Evolutionary conservation across 306 rosid species (phyloP).

Genomic region (Biancaea sappan): DNA sequence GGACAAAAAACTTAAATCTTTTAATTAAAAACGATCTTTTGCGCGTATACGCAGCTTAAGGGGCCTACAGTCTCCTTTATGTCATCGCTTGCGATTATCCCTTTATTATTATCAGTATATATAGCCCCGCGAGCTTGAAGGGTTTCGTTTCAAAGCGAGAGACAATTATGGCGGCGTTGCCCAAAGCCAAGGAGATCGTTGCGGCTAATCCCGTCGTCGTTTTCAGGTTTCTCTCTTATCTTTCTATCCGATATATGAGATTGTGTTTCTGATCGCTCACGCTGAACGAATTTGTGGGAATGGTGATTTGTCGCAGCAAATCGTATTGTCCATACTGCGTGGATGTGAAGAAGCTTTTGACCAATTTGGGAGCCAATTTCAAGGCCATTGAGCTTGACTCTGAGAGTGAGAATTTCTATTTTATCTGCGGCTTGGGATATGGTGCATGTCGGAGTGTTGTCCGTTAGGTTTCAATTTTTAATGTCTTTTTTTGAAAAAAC

Average conservation of each 20-base stretch:
- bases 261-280: not conserved
- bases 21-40: too few species aligned
- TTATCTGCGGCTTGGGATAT: too few species aligned
- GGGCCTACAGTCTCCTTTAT: too few species aligned
- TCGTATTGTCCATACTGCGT: slow-evolving; percentile 66
- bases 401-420: slow-evolving; percentile 49
- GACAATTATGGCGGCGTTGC: slow-evolving; percentile 74
- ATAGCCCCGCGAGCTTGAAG: not conserved
- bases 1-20: too few species aligned
- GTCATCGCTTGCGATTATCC: too few species aligned
- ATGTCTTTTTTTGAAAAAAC: too few species aligned
- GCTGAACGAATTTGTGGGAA: not conserved
- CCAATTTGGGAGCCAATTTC: slow-evolving; percentile 46
- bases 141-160: not conserved
- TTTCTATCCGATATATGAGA: too few species aligned
- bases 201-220: slow-evolving; percentile 70
- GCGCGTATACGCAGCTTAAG: too few species aligned
- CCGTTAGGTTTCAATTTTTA: too few species aligned
- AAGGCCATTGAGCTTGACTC: slow-evolving; percentile 65
- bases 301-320: slow-evolving; percentile 53
- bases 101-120: too few species aligned
- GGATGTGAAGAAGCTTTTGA: slow-evolving; percentile 58
- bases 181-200: slow-evolving; percentile 83
- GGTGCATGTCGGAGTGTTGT: too few species aligned
- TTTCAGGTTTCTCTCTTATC: slow-evolving; percentile 56